Evolutionary conservation across 768 basidiomycete species (phyloP).

Genomic region (Crassisporium funariophilum): DNA sequence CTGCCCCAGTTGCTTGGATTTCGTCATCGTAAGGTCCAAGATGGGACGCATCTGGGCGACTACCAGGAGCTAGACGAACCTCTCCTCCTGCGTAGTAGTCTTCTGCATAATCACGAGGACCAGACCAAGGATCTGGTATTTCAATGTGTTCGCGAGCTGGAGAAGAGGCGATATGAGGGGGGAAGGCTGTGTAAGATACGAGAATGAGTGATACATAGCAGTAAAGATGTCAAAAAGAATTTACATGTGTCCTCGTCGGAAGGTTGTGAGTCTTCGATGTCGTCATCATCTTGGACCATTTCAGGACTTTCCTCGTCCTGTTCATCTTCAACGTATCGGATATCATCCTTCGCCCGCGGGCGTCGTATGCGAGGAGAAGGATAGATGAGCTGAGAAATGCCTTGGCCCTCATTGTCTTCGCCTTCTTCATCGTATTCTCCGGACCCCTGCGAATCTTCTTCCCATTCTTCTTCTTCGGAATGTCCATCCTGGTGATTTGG

Average conservation of each 20-base stretch:
- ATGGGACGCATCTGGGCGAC: slow-evolving; percentile 8
- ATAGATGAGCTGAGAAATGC: slow-evolving; percentile 2
- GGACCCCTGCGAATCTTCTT: slow-evolving; percentile 12
- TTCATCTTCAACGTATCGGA: neutral
- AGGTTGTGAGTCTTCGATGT: slow-evolving; percentile 34
- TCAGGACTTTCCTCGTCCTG: slow-evolving; percentile 3
- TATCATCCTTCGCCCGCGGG: neutral
- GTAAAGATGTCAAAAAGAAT: neutral
- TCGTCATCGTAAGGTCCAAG: slow-evolving; percentile 11
- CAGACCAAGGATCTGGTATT: slow-evolving; percentile 38
- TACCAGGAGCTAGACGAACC: slow-evolving; percentile 5
- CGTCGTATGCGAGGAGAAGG: slow-evolving; percentile 1
- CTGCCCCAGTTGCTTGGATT: slow-evolving; percentile 11
- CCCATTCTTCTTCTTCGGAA: slow-evolving; percentile 2
- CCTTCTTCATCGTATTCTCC: slow-evolving; percentile 15
- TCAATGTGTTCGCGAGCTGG: slow-evolving; percentile 20
- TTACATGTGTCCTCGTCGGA: slow-evolving; percentile 22
- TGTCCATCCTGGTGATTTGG: slow-evolving; percentile 1
- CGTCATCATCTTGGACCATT: slow-evolving; percentile 15
- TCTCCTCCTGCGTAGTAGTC: slow-evolving; percentile 38
- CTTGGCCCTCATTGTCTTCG: slow-evolving; percentile 6
- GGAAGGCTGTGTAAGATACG: slow-evolving; percentile 22
- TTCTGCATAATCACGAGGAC: slow-evolving; percentile 35
- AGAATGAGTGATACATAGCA: slow-evolving; percentile 7
- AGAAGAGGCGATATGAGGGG: slow-evolving; percentile 11